These are phyloP conservation scores for Plasmopara muralis DNA, from an alignment of 352 stramenopile genomes.

Conservation along the genomic window DNA sequence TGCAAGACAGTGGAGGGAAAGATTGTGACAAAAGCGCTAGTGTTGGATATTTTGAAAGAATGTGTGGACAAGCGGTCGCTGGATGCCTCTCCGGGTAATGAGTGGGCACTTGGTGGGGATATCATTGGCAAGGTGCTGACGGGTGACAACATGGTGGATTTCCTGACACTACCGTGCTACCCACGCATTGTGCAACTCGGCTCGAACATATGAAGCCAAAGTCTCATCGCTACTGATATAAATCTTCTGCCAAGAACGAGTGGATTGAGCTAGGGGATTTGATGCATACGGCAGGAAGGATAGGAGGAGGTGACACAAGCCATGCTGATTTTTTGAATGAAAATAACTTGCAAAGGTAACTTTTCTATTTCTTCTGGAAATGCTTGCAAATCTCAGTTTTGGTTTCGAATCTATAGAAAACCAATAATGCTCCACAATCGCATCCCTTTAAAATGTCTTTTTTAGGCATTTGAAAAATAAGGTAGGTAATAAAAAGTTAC, in stretches of 20 bases:
- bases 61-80: conserved; percentile 52
- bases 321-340: not conserved
- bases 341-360: not conserved
- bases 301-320: conserved; percentile 1
- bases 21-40: conserved; percentile 56
- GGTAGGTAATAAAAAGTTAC: no score
- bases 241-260: conserved; percentile 5
- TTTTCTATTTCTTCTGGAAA: not conserved
- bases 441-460: no score
- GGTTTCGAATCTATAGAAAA: no score
- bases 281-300: conserved; percentile 12
- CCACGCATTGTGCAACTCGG: conserved; percentile 69
- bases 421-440: no score
- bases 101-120: conserved; percentile 56
- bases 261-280: no score
- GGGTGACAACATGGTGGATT: conserved; percentile 73
- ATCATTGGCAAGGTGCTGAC: conserved; percentile 69
- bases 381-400: not conserved
- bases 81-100: conserved; percentile 39
- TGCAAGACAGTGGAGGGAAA: conserved; percentile 64
- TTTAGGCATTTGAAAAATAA: no score
- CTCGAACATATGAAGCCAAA: conserved; percentile 57
- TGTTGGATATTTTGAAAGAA: conserved; percentile 56
- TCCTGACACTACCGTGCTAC: conserved; percentile 80
- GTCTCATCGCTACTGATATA: conserved; percentile 26